A percentile compares a stretch with the other conserved stretches of the same genome.
Conservation (phyloP, 768 basidiomycete species). For the Saitozyma podzolica region DNA sequence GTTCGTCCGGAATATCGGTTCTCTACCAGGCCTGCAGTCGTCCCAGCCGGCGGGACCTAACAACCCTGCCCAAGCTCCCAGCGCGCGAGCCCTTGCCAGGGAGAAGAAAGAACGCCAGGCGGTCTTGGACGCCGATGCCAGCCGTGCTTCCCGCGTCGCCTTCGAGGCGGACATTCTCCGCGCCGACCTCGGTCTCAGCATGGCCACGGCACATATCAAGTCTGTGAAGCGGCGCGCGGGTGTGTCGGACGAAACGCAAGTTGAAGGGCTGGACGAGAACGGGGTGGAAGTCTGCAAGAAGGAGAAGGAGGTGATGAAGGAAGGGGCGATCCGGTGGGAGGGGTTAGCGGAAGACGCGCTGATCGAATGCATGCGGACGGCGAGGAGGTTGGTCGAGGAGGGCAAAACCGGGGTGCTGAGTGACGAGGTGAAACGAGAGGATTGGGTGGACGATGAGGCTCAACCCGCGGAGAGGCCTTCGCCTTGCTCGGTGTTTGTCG, state of each 20-base stretch:
- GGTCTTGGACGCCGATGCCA: not conserved
- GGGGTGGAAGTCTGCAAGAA: not conserved
- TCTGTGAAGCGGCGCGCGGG: slow-evolving; percentile 20
- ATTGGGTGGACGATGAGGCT: not conserved
- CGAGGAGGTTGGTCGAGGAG: slow-evolving; percentile 1
- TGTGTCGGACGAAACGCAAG: not conserved
- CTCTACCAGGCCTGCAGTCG: too few relatives aligned
- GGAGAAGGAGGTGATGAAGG: slow-evolving; percentile 1
- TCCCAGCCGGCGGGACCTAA: too few relatives aligned
- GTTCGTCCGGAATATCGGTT: too few relatives aligned
- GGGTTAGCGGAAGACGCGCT: slow-evolving; percentile 19
- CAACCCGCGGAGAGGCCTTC: not conserved
- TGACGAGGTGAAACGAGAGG: not conserved
- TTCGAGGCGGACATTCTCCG: slow-evolving; percentile 27
- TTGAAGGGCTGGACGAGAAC: not conserved
- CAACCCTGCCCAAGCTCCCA: not conserved
- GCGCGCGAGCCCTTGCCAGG: not conserved
- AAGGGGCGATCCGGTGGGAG: slow-evolving; percentile 22
- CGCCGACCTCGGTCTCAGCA: slow-evolving; percentile 28
- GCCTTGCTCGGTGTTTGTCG: too few relatives aligned
- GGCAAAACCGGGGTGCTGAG: not conserved
- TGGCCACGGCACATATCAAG: slow-evolving; percentile 26
- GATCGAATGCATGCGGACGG: slow-evolving; percentile 11
- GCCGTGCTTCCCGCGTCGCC: slow-evolving; percentile 9
- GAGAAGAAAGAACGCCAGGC: not conserved